Percentiles rank a stretch among this genome's conserved stretches.
Conservation (phyloP, 345 rosid species). For the Pistacia integerrima region DNA sequence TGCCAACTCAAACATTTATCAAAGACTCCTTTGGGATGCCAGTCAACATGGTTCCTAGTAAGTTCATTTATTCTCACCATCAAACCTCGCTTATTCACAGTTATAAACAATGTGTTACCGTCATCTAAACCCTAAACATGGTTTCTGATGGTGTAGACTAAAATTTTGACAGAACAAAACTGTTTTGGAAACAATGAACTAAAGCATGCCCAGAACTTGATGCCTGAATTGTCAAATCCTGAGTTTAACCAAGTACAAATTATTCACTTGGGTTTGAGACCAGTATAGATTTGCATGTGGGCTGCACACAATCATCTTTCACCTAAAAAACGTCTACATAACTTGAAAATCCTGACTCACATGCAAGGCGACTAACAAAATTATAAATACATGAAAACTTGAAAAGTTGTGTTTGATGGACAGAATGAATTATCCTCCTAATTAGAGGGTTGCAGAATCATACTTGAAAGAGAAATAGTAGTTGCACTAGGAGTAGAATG, state of each 20-base stretch:
- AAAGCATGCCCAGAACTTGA: neutral
- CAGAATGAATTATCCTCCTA: neutral
- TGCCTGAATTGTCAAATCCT: too few relatives aligned
- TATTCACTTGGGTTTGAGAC: too few relatives aligned
- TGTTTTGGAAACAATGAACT: neutral
- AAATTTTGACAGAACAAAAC: neutral
- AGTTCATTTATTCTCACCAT: slow-evolving; percentile 21
- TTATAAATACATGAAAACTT: neutral
- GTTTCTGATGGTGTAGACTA: neutral
- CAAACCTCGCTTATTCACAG: too few relatives aligned
- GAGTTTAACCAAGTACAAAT: too few relatives aligned
- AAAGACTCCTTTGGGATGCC: slow-evolving; percentile 83
- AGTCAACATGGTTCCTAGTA: slow-evolving; percentile 90
- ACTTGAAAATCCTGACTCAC: too few relatives aligned
- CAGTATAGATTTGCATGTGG: too few relatives aligned
- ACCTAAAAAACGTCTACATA: too few relatives aligned
- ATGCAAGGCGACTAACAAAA: neutral
- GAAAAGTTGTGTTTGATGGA: too few relatives aligned
- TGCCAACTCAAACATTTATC: slow-evolving; percentile 78
- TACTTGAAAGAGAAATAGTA: slow-evolving; percentile 37
- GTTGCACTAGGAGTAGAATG: slow-evolving; percentile 51
- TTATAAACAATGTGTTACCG: too few relatives aligned
- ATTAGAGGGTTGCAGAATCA: slow-evolving; percentile 18
- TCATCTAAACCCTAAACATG: neutral
- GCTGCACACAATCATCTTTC: too few relatives aligned